Evolutionary conservation across 192 early-diverging fungal genomes (phyloP).

Genomic region (Backusella liffmaniae): DNA sequence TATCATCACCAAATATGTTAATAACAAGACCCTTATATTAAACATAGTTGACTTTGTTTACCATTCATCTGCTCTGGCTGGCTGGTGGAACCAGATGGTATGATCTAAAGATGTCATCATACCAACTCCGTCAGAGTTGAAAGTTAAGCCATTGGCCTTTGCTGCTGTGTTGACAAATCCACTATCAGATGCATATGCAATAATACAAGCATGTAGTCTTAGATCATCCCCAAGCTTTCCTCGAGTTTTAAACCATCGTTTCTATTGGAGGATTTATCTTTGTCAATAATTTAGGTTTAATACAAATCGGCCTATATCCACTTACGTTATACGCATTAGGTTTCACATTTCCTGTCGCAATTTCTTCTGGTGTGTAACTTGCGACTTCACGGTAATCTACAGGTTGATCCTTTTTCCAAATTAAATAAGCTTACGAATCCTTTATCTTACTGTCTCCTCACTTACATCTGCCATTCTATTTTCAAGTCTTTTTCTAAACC

Average conservation of each 20-base stretch:
- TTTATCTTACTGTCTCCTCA: not conserved
- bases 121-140: conserved; percentile 14
- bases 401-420: conserved; percentile 16
- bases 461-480: conserved; percentile 20
- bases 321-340: conserved; percentile 13
- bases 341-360: not conserved
- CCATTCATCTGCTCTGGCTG: conserved; percentile 87
- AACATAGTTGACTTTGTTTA: conserved; percentile 20
- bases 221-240: conserved; percentile 53
- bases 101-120: conserved; percentile 73
- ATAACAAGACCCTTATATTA: not conserved
- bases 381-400: conserved; percentile 25
- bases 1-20: not conserved
- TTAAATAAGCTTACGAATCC: not conserved
- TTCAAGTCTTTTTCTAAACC: conserved; percentile 3
- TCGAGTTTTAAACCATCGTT: conserved; percentile 64
- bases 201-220: conserved; percentile 55
- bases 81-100: conserved; percentile 85
- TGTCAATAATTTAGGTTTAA: not conserved
- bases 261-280: not conserved
- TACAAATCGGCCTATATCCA: not conserved
- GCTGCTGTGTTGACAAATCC: conserved; percentile 48
- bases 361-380: conserved; percentile 9
- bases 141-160: conserved; percentile 13
- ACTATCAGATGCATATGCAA: conserved; percentile 60